Evolutionary conservation across 2,329 filamentous ascomycete genomes (phyloP).

Genomic region (Arthroderma sp.): DNA sequence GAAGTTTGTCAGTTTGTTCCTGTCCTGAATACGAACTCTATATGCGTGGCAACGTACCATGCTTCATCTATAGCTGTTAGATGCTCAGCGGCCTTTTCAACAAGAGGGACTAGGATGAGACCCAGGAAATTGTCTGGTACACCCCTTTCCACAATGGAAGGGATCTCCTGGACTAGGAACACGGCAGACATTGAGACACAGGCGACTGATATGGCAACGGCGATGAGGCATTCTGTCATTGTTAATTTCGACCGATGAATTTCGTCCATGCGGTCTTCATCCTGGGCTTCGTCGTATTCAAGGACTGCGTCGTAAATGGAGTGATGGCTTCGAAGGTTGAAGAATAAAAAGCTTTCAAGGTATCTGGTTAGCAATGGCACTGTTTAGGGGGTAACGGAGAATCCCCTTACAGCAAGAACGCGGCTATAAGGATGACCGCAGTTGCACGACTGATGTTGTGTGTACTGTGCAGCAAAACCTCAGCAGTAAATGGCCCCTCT

Average conservation of each 20-base stretch:
- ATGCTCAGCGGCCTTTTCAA: conserved; percentile 79
- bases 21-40: conserved; percentile 6
- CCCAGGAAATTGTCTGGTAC: conserved; percentile 50
- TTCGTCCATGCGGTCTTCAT: conserved; percentile 52
- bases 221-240: conserved; percentile 56
- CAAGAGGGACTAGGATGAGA: conserved; percentile 63
- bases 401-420: conserved; percentile 47
- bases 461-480: conserved; percentile 39
- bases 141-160: conserved; percentile 42
- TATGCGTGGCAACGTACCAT: conserved; percentile 39
- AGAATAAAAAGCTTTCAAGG: conserved; percentile 42
- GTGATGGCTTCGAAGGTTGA: conserved; percentile 66
- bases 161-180: conserved; percentile 60
- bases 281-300: conserved; percentile 54
- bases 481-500: conserved; percentile 19
- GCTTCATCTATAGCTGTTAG: conserved; percentile 75
- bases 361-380: neutral
- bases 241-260: conserved; percentile 55
- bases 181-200: conserved; percentile 63
- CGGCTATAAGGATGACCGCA: conserved; percentile 55
- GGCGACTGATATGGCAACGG: conserved; percentile 44
- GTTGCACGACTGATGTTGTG: conserved; percentile 58
- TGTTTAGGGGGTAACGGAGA: neutral
- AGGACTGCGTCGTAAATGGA: conserved; percentile 64
- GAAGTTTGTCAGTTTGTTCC: neutral